phyloP scores from a whole-genome alignment of 306 rosid species.

The Prunus persica region DNA sequence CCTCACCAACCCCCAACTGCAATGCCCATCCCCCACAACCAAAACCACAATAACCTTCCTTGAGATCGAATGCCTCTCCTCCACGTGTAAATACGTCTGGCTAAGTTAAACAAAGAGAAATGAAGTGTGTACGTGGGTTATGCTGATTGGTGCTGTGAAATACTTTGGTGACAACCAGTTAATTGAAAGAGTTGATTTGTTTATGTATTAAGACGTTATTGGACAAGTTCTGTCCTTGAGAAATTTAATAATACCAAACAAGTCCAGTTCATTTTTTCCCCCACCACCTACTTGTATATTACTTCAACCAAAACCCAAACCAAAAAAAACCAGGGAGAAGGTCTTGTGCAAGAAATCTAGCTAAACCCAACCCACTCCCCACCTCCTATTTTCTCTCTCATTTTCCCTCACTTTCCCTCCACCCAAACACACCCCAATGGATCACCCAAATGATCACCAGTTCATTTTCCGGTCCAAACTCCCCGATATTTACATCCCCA shows the following conservation, averaged over 20 bases:
- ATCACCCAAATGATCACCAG: conserved; percentile 13
- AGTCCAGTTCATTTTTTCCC: background rate
- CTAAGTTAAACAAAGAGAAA: background rate
- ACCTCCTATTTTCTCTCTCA: conserved; percentile 6
- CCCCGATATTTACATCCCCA: conserved; percentile 69
- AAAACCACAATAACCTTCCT: background rate
- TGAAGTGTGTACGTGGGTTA: background rate
- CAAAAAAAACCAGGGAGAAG: conserved; percentile 20
- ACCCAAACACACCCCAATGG: conserved; percentile 26
- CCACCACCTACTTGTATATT: conserved; percentile 26
- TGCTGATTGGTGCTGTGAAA: background rate
- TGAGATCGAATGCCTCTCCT: background rate
- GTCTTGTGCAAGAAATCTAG: background rate
- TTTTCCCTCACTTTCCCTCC: conserved; percentile 7
- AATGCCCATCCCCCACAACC: background rate
- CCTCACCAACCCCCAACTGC: conserved; percentile 22
- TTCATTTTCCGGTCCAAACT: conserved; percentile 77
- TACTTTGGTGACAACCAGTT: background rate
- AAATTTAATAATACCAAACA: background rate
- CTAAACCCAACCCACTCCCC: conserved; percentile 17
- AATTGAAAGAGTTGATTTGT: background rate
- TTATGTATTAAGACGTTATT: background rate
- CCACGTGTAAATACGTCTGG: background rate
- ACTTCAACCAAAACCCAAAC: conserved; percentile 36
- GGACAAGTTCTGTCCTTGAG: background rate